Evolutionary conservation across 1,284 basidiomycete species (phyloP).

Genomic region (Termitomyces sp.): DNA sequence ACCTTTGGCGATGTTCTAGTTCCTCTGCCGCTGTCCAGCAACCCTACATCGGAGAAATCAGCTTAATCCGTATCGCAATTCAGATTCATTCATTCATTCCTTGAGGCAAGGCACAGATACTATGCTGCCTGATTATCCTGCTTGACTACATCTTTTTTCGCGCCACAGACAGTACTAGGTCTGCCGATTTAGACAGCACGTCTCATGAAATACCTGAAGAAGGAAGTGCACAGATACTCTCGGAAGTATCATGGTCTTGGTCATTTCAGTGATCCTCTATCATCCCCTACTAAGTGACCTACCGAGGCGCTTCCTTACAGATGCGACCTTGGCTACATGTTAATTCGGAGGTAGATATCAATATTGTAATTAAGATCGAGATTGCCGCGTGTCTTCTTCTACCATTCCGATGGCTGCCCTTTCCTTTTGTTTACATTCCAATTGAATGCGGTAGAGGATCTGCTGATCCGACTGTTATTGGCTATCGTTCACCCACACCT

Average conservation of each 20-base stretch:
- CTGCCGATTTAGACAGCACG: no score
- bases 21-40: not conserved
- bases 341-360: no score
- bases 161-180: not conserved
- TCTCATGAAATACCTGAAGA: not conserved
- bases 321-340: no score
- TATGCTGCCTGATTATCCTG: no score
- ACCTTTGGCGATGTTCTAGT: no score
- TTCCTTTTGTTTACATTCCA: no score
- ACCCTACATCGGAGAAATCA: not conserved
- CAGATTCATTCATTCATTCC: not conserved
- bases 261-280: not conserved
- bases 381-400: slow-evolving; percentile 9
- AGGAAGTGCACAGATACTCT: not conserved
- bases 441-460: no score
- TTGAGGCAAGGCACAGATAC: no score
- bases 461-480: no score
- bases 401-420: not conserved
- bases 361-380: not conserved
- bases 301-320: no score
- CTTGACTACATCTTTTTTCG: not conserved
- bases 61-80: not conserved
- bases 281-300: not conserved
- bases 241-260: no score
- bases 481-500: not conserved